A percentile compares a stretch with the other conserved stretches of the same genome.
These are phyloP conservation scores for Phytophthora cryptogea DNA, from an alignment of 352 stramenopile species.

Conservation along the genomic window DNA sequence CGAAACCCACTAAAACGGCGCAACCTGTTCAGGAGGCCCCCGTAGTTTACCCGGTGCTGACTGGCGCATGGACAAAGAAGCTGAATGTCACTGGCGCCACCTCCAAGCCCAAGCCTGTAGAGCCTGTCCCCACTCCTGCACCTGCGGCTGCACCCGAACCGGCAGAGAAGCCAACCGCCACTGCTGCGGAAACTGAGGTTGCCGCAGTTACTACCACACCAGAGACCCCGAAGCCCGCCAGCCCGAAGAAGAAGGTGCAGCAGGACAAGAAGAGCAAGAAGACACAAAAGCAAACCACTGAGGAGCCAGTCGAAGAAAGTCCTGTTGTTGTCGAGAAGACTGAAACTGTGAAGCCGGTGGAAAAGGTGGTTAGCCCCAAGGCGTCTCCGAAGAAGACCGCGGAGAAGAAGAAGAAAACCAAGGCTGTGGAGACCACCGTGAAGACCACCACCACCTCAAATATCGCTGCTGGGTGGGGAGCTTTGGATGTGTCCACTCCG, in stretches of 20 bases:
- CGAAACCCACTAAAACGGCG: conserved; percentile 43
- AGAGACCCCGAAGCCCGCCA: conserved; percentile 27
- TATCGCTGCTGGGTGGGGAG: conserved; percentile 64
- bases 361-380: conserved; percentile 40
- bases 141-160: conserved; percentile 6
- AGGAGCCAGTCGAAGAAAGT: conserved; percentile 17
- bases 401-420: conserved; percentile 45
- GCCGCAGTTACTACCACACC: conserved; percentile 8
- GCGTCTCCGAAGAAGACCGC: conserved; percentile 38
- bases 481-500: conserved; percentile 66
- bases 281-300: conserved; percentile 27
- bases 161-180: conserved; percentile 10
- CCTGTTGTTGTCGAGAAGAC: conserved; percentile 25
- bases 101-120: conserved; percentile 40
- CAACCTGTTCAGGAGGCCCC: conserved; percentile 41
- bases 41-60: conserved; percentile 61
- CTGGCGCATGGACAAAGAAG: conserved; percentile 76
- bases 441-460: conserved; percentile 35
- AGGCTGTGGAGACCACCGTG: conserved; percentile 47
- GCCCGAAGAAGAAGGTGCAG: conserved; percentile 55
- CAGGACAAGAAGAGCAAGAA: conserved; percentile 50
- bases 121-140: conserved; percentile 22
- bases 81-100: conserved; percentile 53
- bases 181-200: conserved; percentile 20
- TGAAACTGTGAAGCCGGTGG: conserved; percentile 29